phyloP scores from a whole-genome alignment of 257 asterid genomes.

The Cruciata laevipes region DNA sequence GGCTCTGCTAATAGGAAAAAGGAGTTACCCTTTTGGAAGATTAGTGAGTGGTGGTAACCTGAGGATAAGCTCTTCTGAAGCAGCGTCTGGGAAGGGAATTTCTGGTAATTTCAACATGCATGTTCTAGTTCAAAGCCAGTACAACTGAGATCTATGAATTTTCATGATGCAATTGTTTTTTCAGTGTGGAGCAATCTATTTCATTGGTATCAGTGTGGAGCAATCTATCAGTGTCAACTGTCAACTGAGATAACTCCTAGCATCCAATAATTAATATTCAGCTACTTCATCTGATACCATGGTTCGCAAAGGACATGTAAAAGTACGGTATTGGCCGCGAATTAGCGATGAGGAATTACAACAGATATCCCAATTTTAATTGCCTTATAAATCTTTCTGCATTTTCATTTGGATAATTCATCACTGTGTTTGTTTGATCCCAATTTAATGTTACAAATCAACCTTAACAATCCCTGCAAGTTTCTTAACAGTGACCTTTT shows the following conservation, averaged over 20 bases:
- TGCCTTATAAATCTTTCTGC: not conserved
- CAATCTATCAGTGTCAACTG: conserved; percentile 19
- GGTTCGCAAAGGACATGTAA: conserved; percentile 41
- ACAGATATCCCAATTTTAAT: conserved; percentile 44
- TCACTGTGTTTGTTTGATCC: not conserved
- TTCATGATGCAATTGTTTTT: conserved; percentile 6
- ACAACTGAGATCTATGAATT: not conserved
- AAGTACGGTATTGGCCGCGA: conserved; percentile 59
- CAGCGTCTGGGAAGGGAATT: conserved; percentile 44
- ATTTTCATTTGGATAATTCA: not conserved
- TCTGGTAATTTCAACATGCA: conserved; percentile 42
- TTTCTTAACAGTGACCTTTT: not conserved
- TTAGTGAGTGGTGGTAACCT: conserved; percentile 44
- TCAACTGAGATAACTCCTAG: conserved; percentile 35
- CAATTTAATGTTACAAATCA: not conserved
- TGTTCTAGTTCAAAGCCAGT: not conserved
- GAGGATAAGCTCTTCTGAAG: conserved; percentile 39
- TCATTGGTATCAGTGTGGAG: conserved; percentile 30
- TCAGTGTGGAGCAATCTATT: conserved; percentile 40
- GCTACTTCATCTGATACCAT: conserved; percentile 43
- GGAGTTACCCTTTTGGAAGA: conserved; percentile 43
- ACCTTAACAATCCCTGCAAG: not conserved
- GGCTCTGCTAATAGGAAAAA: conserved; percentile 43
- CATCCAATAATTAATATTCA: conserved; percentile 34
- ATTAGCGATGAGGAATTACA: conserved; percentile 59